A percentile compares a stretch with the other conserved stretches of the same genome.
These are phyloP conservation scores for Yarrowia sp. DNA, from an alignment of 805 yeast species.

Conservation along the genomic window DNA sequence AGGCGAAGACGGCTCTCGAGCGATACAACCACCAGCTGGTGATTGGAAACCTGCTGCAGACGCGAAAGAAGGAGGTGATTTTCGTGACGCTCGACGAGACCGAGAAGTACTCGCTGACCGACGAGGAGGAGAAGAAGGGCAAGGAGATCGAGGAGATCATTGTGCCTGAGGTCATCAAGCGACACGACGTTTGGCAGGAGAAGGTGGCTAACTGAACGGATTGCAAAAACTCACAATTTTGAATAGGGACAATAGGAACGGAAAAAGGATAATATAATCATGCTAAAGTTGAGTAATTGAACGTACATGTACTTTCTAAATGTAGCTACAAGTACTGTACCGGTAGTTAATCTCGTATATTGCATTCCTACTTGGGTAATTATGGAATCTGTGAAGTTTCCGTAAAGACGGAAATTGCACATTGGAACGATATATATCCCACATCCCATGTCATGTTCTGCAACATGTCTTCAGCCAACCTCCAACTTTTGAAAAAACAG, in stretches of 20 bases:
- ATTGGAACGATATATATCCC: neutral
- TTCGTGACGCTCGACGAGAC: conserved; percentile 60
- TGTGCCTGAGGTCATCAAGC: conserved; percentile 68
- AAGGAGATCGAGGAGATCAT: conserved; percentile 76
- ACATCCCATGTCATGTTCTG: neutral
- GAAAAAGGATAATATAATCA: too few relatives aligned
- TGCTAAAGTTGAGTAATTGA: too few relatives aligned
- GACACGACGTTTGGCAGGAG: conserved; percentile 64
- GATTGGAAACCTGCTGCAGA: conserved; percentile 87
- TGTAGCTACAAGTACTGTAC: too few relatives aligned
- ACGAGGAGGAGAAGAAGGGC: conserved; percentile 43
- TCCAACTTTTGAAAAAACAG: neutral
- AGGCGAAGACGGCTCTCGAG: conserved; percentile 74
- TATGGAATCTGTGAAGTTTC: too few relatives aligned
- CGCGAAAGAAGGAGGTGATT: conserved; percentile 83
- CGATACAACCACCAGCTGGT: conserved; percentile 92
- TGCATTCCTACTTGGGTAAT: too few relatives aligned
- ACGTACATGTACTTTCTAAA: too few relatives aligned
- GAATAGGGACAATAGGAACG: too few relatives aligned
- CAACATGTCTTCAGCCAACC: neutral
- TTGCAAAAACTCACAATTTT: too few relatives aligned
- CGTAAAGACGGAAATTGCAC: neutral
- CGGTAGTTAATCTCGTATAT: too few relatives aligned
- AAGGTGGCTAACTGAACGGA: conserved; percentile 10
- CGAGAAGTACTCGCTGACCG: conserved; percentile 39